Base-by-base conservation (phyloP, 139 green algal species). In the Chlamydomonas schloesseri region DNA sequence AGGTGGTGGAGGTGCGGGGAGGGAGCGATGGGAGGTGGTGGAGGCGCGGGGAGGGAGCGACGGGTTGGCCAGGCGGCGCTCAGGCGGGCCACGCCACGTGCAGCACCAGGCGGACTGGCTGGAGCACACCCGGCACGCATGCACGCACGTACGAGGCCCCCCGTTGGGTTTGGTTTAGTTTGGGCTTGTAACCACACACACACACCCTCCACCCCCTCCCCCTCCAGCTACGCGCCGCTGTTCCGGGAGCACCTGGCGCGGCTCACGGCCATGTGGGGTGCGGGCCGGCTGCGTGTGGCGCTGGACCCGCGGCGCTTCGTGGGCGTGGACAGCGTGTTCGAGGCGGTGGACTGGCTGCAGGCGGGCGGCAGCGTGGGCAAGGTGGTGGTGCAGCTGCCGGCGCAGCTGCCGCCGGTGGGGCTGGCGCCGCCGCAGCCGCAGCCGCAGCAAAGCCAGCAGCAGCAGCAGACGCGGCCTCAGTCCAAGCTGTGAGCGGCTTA, bases 261-360 rank as follows among this genome's bases (percentile, higher is more conserved):
- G 24, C 90, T 97, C 76, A 62, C 82, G 1, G 50, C 17, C 23
- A 31, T 89, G 26, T 55, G 90, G 81, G 64, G 78, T 23, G 55
- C 50, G 2, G 94, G 94, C 1, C 72, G 87, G 57, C 89, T 96
- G 84, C 74, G 87, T 57, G 86, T 92, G 64, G 87, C 81, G 1
- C 50, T 93, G 37, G 91, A 93, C 79, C 83, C 87, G 13, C 71
- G 69, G 29, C 23, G 20, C 28, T 95, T 95, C 73, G 67, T 83
- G 26, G 93, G 95, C 10, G 36, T 98, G 58, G 92, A 94, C 46
- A 33, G 84, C 53, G 94, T 96, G 29, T 64, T 89, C 3, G 92
- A 94, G 46, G 96, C 96, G 0, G 94, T 97, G 57, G 93, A 95
- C 1, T 88, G 90, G 37, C 90, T 98, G 83, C 94, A 98, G 46